These are phyloP conservation scores for Dujonia santamariae DNA, from an alignment of 1,139 yeast species.

Conservation along the genomic window DNA sequence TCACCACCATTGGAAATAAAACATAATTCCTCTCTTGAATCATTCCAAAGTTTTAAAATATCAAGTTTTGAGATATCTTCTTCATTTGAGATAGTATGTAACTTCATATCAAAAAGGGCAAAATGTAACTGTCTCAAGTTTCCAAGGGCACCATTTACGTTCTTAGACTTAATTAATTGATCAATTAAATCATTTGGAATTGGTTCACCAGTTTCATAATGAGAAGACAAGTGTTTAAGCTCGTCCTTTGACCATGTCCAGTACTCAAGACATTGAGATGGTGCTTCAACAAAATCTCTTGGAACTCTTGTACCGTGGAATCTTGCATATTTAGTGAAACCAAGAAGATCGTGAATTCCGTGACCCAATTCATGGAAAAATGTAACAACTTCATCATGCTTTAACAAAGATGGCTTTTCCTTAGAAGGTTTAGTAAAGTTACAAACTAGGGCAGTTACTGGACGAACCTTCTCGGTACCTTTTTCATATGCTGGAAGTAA, in stretches of 20 bases:
- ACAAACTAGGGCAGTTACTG: constrained; percentile 78
- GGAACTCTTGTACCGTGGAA: constrained; percentile 77
- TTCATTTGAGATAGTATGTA: constrained; percentile 54
- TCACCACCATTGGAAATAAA: constrained; percentile 54
- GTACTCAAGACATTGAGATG: constrained; percentile 84
- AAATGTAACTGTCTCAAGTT: constrained; percentile 75
- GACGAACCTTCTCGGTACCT: constrained; percentile 50
- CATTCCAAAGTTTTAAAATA: constrained; percentile 59
- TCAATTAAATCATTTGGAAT: constrained; percentile 58
- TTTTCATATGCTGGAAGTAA: constrained; percentile 58
- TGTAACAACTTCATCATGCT: constrained; percentile 77
- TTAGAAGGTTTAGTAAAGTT: constrained; percentile 77
- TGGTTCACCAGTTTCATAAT: constrained; percentile 59
- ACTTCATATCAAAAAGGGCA: constrained; percentile 70
- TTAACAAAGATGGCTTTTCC: constrained; percentile 70
- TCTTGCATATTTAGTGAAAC: constrained; percentile 59
- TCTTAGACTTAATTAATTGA: constrained; percentile 62
- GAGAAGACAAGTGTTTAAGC: constrained; percentile 58
- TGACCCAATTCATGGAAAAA: constrained; percentile 91
- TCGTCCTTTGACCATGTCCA: constrained; percentile 80
- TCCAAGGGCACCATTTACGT: constrained; percentile 70
- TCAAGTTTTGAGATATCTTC: constrained; percentile 40
- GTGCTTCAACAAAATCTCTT: constrained; percentile 87
- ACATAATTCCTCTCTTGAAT: constrained; percentile 55
- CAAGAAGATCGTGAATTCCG: constrained; percentile 77